Base-by-base conservation (phyloP, 1,284 basidiomycete species). In the Tilletia setariae region DNA sequence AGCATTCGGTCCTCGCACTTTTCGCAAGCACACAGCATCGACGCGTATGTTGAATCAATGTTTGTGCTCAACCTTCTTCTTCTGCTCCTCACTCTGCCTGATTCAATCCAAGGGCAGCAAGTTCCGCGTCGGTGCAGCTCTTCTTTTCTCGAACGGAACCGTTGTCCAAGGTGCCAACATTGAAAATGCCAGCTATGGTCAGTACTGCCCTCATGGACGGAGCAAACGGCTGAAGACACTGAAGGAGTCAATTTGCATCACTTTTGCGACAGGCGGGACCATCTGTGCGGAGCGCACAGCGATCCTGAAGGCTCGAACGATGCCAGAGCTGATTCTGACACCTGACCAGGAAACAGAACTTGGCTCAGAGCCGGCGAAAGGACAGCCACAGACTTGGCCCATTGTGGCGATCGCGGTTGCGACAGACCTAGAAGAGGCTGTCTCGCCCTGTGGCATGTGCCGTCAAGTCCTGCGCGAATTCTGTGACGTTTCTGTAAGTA, bases 381-480 rank as follows among this genome's bases (percentile, higher is more conserved):
- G 51, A 19, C 56, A 61, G 30, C 56, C 56, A 13, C 28, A 61
- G 9, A 32, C 15, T 23, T 56, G 49, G 19, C 23, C 21, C 2
- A 67, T 72, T 53, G 19, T 56, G 8, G 70, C 70, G 21, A 72
- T 77, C 47, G 76, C 77, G 16, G 74, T 79, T 1, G 68, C 74
- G 2, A 74, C 76, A 42, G 77, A 79, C 51, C 66, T 73, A 21
- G 64, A 74, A 32, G 72, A 68, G 43, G 74, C 75, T 23, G 81
- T 78, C 63, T 72, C 77, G 43, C 80, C 80, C 1, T 97, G 94
- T 80, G 94, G 94, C 16, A 89, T 95, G 72, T 97, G 94, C 78
- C 89, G 93, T 7, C 94, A 97, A 82, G 87, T 94, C 66, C 87
- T 96, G 65, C 89, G 92, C 66, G 94, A 97, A 83, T 96, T 96